Evolutionary conservation across 192 early-diverging fungal genomes (phyloP).

Genomic region (Dispira parvispora): DNA sequence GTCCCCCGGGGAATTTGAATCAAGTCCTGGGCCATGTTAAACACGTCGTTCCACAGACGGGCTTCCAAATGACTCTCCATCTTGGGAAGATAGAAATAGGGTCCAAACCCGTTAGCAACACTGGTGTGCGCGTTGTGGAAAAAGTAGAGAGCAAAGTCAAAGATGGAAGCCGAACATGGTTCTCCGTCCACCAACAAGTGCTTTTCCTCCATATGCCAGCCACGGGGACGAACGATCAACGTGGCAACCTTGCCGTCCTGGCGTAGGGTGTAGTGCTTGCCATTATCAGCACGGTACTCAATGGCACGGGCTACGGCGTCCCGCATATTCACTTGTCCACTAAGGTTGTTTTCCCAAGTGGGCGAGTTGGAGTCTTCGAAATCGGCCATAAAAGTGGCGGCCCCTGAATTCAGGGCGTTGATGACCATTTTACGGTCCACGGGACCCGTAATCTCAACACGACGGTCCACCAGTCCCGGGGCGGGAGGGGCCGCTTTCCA

Average conservation of each 20-base stretch:
- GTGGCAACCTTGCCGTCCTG: conserved; percentile 81
- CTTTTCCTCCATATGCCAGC: conserved; percentile 97
- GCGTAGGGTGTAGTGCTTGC: conserved; percentile 88
- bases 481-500: conserved; percentile 84
- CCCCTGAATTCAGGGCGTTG: conserved; percentile 92
- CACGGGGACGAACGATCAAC: conserved; percentile 85
- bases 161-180: conserved; percentile 87
- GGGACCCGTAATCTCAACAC: conserved; percentile 96
- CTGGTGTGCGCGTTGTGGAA: conserved; percentile 91
- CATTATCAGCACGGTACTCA: conserved; percentile 59
- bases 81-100: conserved; percentile 98
- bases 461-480: conserved; percentile 75
- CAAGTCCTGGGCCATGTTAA: conserved; percentile 89
- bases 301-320: conserved; percentile 83
- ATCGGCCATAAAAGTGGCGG: conserved; percentile 95
- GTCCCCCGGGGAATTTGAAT: conserved; percentile 80
- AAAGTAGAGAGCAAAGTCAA: conserved; percentile 97
- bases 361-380: conserved; percentile 98
- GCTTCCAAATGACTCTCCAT: conserved; percentile 98
- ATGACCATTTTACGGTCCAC: conserved; percentile 99
- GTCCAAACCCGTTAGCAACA: conserved; percentile 72
- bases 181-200: conserved; percentile 86
- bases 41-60: conserved; percentile 96
- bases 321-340: conserved; percentile 85
- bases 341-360: conserved; percentile 86